Base-by-base conservation (phyloP, 2,329 filamentous ascomycete genomes). In the Sporothrix phasma region DNA sequence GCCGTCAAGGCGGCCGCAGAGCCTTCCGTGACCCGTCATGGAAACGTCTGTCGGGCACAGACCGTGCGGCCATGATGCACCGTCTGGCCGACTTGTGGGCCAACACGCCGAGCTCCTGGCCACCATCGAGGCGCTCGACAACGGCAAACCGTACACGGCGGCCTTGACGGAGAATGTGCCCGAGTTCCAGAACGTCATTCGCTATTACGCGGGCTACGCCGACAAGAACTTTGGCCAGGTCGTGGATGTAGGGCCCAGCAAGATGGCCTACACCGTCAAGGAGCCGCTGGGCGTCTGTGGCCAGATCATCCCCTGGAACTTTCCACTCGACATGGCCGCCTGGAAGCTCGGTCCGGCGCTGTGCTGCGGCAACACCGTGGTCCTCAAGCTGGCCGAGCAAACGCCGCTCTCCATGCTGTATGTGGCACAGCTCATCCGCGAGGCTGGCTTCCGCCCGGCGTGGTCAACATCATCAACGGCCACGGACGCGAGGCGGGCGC, bases 171-270 rank as follows among this genome's bases (percentile, higher is more conserved):
- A 85, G 61, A 88, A 91, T 72, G 74, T 92, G 8, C 71, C 73
- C 24, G 76, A 80, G 64, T 73, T 78, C 31, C 69, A 75, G 34
- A 73, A 74, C 29, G 74, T 87, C 13, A 77, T 86, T 62, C 86
- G 85, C 69, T 93, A 93, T 76, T 93, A 92, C 70, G 89, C 85
- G 49, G 89, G 89, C 64, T 92, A 83, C 73, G 87, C 88, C 53
- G 89, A 93, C 77, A 93, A 93, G 78, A 85, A 89, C 66, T 85
- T 87, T 66, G 89, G 90, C 37, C 84, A 89, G 72, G 87, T 88
- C n/a, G 90, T 92, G 68, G 86, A 88, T 69, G 88, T 87, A 10
- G 84, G 83, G 1, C 81, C 83, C 1, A 76, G 78, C 53, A 92
- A 92, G 75, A 81, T 92, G 67, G 88, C 88, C 2, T 93, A 92